These are phyloP conservation scores for Chytriomyces confervae DNA, from an alignment of 192 early-diverging fungal species.

Conservation along the genomic window DNA sequence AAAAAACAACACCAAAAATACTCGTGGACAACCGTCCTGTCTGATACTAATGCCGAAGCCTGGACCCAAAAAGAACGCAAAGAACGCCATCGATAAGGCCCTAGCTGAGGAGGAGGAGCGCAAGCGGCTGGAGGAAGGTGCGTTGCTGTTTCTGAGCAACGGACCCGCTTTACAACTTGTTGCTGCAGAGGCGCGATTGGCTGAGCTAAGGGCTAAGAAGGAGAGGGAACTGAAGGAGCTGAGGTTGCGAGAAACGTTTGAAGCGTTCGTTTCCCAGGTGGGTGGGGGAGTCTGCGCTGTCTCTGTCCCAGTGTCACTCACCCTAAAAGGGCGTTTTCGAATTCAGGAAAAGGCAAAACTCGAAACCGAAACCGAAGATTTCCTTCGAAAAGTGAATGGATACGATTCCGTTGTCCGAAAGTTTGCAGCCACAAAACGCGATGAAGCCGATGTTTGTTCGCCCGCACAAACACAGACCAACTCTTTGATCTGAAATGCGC, in stretches of 20 bases:
- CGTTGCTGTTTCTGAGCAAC: background rate
- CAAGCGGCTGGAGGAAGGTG: constrained; percentile 30
- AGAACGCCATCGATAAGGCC: constrained; percentile 27
- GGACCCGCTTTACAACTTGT: background rate
- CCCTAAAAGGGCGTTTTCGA: background rate
- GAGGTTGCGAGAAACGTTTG: constrained; percentile 48
- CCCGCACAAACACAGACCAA: background rate
- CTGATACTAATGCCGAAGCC: background rate
- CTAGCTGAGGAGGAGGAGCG: constrained; percentile 34
- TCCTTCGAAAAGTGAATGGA: background rate
- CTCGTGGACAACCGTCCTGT: too few species aligned
- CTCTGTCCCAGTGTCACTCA: too few species aligned
- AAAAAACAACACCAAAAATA: background rate
- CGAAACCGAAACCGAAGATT: constrained; percentile 40
- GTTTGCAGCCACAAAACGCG: background rate
- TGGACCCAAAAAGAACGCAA: constrained; percentile 10
- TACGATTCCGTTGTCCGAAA: background rate
- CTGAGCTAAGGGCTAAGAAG: constrained; percentile 45
- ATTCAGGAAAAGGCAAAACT: constrained; percentile 47
- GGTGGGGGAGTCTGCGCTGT: constrained; percentile 17
- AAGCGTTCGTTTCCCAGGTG: constrained; percentile 52
- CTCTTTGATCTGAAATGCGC: background rate
- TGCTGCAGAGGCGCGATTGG: constrained; percentile 44
- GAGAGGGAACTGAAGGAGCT: constrained; percentile 49
- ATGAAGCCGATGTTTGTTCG: constrained; percentile 20